These are phyloP conservation scores for Zasmidium citrigriseum DNA, from an alignment of 2,329 filamentous ascomycete species.

Conservation along the genomic window DNA sequence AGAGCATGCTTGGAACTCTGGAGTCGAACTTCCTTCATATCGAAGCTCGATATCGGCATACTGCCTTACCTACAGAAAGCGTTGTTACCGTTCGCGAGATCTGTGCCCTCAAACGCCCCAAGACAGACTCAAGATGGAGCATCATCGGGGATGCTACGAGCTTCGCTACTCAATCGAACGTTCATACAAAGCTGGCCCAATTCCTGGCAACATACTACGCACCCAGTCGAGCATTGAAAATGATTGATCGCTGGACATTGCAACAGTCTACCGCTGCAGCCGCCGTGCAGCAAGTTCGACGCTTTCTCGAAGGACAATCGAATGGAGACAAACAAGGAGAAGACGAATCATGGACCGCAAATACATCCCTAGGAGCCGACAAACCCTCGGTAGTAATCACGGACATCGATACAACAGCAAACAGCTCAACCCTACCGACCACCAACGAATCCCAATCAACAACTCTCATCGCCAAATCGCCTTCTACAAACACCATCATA, in stretches of 20 bases:
- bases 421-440: slow-evolving; percentile 3
- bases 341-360: background rate
- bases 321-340: background rate
- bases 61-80: slow-evolving; percentile 34
- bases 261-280: slow-evolving; percentile 7
- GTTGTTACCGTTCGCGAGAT: slow-evolving; percentile 31
- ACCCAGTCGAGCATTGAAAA: slow-evolving; percentile 22
- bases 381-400: slow-evolving; percentile 27
- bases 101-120: slow-evolving; percentile 33
- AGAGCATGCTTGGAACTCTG: slow-evolving; percentile 35
- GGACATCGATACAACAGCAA: slow-evolving; percentile 17
- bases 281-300: slow-evolving; percentile 14
- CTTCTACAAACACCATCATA: slow-evolving; percentile 15
- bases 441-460: slow-evolving; percentile 5
- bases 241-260: slow-evolving; percentile 27
- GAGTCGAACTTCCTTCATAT: slow-evolving; percentile 33
- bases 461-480: slow-evolving; percentile 1
- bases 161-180: background rate
- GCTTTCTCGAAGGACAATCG: slow-evolving; percentile 8
- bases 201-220: slow-evolving; percentile 27
- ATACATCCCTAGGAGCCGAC: background rate
- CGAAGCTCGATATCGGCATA: slow-evolving; percentile 38
- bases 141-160: slow-evolving; percentile 8
- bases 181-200: slow-evolving; percentile 23
- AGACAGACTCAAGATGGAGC: slow-evolving; percentile 37